Evolutionary conservation across 2,329 filamentous ascomycete species (phyloP), one percentile per base, ranked within the genome.

Genomic region (Colletotrichum eremochloae): DNA sequence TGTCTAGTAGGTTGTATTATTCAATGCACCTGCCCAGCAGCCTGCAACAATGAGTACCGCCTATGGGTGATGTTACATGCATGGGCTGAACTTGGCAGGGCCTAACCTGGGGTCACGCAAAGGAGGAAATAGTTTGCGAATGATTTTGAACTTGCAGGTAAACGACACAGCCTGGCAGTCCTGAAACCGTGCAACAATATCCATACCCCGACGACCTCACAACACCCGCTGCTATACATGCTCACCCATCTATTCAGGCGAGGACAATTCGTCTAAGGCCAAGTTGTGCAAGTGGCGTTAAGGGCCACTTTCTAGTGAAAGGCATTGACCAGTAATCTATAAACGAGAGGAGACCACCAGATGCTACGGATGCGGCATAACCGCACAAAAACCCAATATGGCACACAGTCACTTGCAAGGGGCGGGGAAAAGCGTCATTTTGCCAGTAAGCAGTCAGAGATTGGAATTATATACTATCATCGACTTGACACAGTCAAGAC

Each of bases 381-480:
- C 15, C 5, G 20, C 14, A 33, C 6, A 1, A 7, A 12, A 9
- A 3, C 1, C 2, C 14, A 11, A 33, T 4, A 15, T 53, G n/a
- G 12, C 29, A 33, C 14, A 52, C 15, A 53, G 12, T 20, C 50
- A 33, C 3, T 18, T 18, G 12, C 5, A 52, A 52, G 4, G 12
- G 6, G 29, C 6, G 2, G 14, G 11, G 2, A 18, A 8, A 15
- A 33, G 24, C 14, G 15, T 11, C 2, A 14, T 1, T n/a, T 31
- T 29, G 18, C 31, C 29, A 44, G 33, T 40, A 57, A 66, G 33
- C 70, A 57, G 40, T 46, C 55, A 71, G 20, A 66, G 61, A 70
- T 56, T 67, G 70, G 12, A 66, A 66, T 71, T 62, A 55, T 66
- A 48, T 53, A 71, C 70, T 70, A 66, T 56, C 61, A 50, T 61